A percentile compares a stretch with the other conserved stretches of the same genome.
phyloP scores from a whole-genome alignment of 83 land plant genomes.

The Diphasiastrum complanatum region DNA sequence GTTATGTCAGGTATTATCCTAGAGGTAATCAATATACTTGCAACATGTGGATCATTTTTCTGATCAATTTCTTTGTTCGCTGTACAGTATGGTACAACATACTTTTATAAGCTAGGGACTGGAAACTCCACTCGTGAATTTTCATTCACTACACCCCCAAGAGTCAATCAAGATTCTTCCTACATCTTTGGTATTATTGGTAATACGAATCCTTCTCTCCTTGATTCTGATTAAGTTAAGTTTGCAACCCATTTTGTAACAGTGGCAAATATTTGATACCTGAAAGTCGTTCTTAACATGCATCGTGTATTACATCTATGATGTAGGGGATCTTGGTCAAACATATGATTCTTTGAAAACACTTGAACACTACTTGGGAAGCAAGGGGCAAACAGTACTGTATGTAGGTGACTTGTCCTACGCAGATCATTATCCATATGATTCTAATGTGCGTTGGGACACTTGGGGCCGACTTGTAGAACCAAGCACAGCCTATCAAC shows the following conservation, averaged over 20 bases:
- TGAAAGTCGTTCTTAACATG: background rate
- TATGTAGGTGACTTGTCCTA: conserved; percentile 30
- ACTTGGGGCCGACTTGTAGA: conserved; percentile 28
- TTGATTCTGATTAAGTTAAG: background rate
- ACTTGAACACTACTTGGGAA: conserved; percentile 10
- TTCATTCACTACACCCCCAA: conserved; percentile 29
- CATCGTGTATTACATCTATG: background rate
- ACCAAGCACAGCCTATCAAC: conserved; percentile 21
- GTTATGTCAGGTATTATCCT: no score
- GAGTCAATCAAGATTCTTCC: conserved; percentile 22
- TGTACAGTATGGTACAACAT: conserved; percentile 28
- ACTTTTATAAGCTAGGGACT: conserved; percentile 24
- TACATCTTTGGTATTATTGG: conserved; percentile 32
- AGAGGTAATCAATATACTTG: no score
- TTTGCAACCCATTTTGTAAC: background rate
- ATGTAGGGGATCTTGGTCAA: conserved; percentile 27
- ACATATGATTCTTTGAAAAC: conserved; percentile 22
- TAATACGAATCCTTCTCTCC: background rate
- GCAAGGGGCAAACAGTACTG: conserved; percentile 22
- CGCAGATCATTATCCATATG: conserved; percentile 21
- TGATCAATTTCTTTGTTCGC: no score
- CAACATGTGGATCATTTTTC: no score
- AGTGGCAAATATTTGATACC: background rate
- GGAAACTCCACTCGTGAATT: conserved; percentile 25
- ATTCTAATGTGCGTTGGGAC: conserved; percentile 25